Evolutionary conservation across 768 basidiomycete genomes (phyloP), one percentile per base, ranked within the genome.

Genomic region (Bullera alba): DNA sequence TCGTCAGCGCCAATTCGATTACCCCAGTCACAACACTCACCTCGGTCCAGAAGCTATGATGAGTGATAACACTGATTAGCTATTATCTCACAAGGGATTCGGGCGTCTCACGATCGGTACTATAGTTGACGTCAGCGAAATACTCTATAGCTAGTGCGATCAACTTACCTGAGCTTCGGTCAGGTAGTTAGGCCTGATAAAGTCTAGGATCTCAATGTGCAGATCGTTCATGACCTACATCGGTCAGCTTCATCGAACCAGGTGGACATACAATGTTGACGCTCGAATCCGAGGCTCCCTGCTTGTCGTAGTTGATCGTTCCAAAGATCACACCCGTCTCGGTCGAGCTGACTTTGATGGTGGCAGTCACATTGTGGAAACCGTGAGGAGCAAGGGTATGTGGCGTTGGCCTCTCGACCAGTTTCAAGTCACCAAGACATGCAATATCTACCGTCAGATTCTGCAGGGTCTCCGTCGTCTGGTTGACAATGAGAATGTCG

Each of bases 251-350:
- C n/a, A n/a, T n/a, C 3, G 25, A 25, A 10, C 21, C 15, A 37
- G 21, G 25, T 15, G 12, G 69, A 96, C 42, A 72, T 46, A 99
- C 92, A 32, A 97, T 92, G 66, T 70, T 72, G 32, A 71, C 71
- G 45, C 59, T 61, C 17, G 84, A 83, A 65, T 95, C 92, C 0
- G 83, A 79, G 66, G 92, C 81, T 35, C 83, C 86, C 0, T 85
- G 83, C 8, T 86, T 87, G 65, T 95, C 90, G 86, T 93, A 97
- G 10, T 93, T 82, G 53, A 96, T 96, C 68, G 88, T 92, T 16
- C 95, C 95, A 57, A 97, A 97, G 58, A 96, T 93, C 54, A 96
- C 92, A 36, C 92, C 95, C 1, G 95, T 97, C 74, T 99, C 95
- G 0, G 95, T 97, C 19, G 90, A 95, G 0, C 93, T 92, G 1